phyloP scores from a whole-genome alignment of 345 rosid species.

The Citrus mangshanensis region DNA sequence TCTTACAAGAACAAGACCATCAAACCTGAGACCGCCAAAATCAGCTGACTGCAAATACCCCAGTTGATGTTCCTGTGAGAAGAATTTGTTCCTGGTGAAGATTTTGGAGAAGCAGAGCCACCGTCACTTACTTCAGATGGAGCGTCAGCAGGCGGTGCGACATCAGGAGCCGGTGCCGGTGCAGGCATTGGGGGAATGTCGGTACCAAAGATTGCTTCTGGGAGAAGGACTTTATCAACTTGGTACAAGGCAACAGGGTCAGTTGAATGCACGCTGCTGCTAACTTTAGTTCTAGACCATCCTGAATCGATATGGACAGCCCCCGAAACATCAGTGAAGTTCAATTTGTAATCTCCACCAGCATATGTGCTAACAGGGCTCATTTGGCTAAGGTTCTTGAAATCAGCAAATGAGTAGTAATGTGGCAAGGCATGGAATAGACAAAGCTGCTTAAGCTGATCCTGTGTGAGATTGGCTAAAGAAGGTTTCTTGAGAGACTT shows the following conservation, averaged over 20 bases:
- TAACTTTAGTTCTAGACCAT: constrained; percentile 73
- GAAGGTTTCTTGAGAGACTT: constrained; percentile 63
- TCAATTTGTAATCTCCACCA: constrained; percentile 61
- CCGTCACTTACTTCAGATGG: constrained; percentile 39
- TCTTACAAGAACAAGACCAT: constrained; percentile 49
- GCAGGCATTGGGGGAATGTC: constrained; percentile 87
- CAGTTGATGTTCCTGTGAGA: constrained; percentile 31
- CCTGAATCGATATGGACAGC: constrained; percentile 60
- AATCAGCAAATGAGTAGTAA: constrained; percentile 67
- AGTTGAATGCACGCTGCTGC: constrained; percentile 75
- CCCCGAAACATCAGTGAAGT: constrained; percentile 67
- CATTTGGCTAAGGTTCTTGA: constrained; percentile 70
- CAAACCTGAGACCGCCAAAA: constrained; percentile 40
- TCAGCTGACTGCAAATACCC: constrained; percentile 33
- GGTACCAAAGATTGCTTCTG: constrained; percentile 84
- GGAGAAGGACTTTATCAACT: constrained; percentile 73
- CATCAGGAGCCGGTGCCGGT: constrained; percentile 56
- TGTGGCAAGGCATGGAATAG: constrained; percentile 83
- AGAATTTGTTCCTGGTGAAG: constrained; percentile 37
- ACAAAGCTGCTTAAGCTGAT: constrained; percentile 66
- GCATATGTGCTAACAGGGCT: constrained; percentile 68
- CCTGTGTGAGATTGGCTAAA: constrained; percentile 62
- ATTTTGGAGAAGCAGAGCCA: constrained; percentile 29
- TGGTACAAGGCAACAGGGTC: constrained; percentile 83
- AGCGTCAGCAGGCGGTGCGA: constrained; percentile 60